A percentile compares a stretch with the other conserved stretches of the same genome.
These are phyloP conservation scores for Epichloe festucae DNA, from an alignment of 2,329 filamentous ascomycete species.

Conservation along the genomic window DNA sequence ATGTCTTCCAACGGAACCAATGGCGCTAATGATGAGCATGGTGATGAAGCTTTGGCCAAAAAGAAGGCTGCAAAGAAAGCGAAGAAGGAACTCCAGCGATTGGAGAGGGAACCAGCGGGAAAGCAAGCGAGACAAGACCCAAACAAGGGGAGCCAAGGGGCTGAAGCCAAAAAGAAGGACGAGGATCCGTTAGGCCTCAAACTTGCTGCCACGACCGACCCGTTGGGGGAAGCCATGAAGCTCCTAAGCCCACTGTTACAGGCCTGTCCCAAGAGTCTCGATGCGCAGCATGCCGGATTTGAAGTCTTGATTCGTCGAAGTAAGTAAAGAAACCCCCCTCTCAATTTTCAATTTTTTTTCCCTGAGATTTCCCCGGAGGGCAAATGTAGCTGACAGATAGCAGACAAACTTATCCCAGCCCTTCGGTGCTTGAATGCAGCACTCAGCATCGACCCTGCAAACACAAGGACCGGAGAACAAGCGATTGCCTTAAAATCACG, in stretches of 20 bases:
- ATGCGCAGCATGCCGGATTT: constrained; percentile 75
- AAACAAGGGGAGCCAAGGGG: constrained; percentile 57
- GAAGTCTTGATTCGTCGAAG: constrained; percentile 78
- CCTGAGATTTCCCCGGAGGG: neutral
- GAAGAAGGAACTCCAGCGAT: constrained; percentile 52
- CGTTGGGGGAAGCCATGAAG: constrained; percentile 73
- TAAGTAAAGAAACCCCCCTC: constrained; percentile 33
- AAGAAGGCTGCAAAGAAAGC: constrained; percentile 89
- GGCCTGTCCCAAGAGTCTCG: constrained; percentile 65
- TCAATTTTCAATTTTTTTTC: neutral
- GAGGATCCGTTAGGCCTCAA: constrained; percentile 74
- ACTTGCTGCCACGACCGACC: constrained; percentile 68
- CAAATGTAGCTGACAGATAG: constrained; percentile 1
- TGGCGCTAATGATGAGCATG: constrained; percentile 35
- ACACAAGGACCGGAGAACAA: constrained; percentile 67
- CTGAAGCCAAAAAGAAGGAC: constrained; percentile 73
- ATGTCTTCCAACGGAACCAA: constrained; percentile 53
- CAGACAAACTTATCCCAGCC: constrained; percentile 79
- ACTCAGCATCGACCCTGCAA: constrained; percentile 50
- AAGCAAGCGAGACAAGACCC: constrained; percentile 70
- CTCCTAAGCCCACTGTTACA: constrained; percentile 73
- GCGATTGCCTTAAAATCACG: constrained; percentile 54
- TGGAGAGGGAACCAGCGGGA: constrained; percentile 68
- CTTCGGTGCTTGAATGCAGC: constrained; percentile 73
- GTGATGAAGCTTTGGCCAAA: constrained; percentile 51